Evolutionary conservation across 2,329 filamentous ascomycete genomes (phyloP).

Genomic region (Mycosphaerella sp.): DNA sequence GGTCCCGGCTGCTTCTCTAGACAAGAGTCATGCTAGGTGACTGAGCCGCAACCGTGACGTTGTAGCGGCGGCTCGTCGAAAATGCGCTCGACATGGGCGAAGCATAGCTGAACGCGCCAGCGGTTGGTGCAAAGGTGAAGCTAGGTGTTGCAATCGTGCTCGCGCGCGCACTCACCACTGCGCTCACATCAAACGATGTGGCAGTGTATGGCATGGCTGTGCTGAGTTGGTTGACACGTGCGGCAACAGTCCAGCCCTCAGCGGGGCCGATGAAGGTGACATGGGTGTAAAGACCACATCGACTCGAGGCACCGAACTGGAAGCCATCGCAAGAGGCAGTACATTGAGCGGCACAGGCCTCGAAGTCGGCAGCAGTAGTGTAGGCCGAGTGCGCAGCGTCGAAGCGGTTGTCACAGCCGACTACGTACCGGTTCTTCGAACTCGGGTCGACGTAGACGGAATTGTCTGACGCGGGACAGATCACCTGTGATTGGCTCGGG

Average conservation of each 20-base stretch:
- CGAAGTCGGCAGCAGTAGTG: slow-evolving; percentile 17
- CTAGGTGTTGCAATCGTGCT: neutral
- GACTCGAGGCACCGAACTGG: slow-evolving; percentile 18
- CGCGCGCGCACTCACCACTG: neutral
- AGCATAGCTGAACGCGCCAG: slow-evolving; percentile 1
- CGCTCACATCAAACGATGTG: neutral
- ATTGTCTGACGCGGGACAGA: slow-evolving; percentile 17
- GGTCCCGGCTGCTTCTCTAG: neutral
- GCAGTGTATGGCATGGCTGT: slow-evolving; percentile 4
- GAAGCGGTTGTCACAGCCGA: slow-evolving; percentile 20
- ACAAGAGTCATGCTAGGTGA: slow-evolving; percentile 1
- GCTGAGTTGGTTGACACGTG: slow-evolving; percentile 13
- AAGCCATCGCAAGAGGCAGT: slow-evolving; percentile 21
- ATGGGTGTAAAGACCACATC: slow-evolving; percentile 21
- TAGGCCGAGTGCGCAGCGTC: slow-evolving; percentile 18
- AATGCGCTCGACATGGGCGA: neutral
- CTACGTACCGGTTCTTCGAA: slow-evolving; percentile 15
- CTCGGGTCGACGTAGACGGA: slow-evolving; percentile 15
- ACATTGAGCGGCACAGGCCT: slow-evolving; percentile 17
- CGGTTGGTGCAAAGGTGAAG: neutral
- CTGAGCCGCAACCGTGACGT: neutral
- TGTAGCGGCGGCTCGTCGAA: slow-evolving; percentile 1
- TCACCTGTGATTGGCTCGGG: slow-evolving; percentile 9
- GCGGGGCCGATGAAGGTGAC: slow-evolving; percentile 17
- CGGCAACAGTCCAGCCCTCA: slow-evolving; percentile 20